Evolutionary conservation across 2,329 filamentous ascomycete species (phyloP), one percentile per base, ranked within the genome.

Genomic region (Colletotrichum sp.): DNA sequence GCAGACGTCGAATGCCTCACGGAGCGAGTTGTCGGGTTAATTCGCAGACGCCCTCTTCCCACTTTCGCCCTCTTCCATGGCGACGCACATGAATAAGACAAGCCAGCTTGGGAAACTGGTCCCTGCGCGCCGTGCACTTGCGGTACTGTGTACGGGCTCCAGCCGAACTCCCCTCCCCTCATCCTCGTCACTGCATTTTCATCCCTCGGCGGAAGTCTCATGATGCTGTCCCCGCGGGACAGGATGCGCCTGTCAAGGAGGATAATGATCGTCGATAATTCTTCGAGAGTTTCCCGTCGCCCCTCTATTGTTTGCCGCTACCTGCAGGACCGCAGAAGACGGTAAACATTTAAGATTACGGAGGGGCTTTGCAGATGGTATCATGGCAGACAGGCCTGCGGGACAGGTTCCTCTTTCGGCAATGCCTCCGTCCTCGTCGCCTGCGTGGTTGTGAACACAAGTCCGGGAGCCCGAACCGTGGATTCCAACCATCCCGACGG

Each of bases 321-420:
- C 32, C 52, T 73, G 65, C 65, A 69, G 66, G 39, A 70, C 70
- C 55, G 69, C 66, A 74, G 18, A 69, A 48, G 60, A 67, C 52
- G 69, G 76, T 74, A 77, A 77, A 77, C 76, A 77, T 76, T 70
- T 77, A 77, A 76, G 74, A 77, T 77, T 77, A 70, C 66, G 69
- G 74, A 77, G 76, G 76, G 69, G 69, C 71, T 76, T 56, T 74
- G 76, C 76, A 76, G 76, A 66, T 76, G 74, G 60, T 48, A 72
- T 66, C 65, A 66, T 73, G 28, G 61, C 39, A 71, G 61, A 68
- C 74, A 32, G 52, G 58, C 32, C 27, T 48, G 28, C 65, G 75
- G 75, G 22, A 22, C 15, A 61, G 28, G n/a, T 76, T 73, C 75
- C 75, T 48, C 18, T 77, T 77, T 56, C 9, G 64, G 73, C 6